Evolutionary conservation across 176 grass and related monocot species (phyloP), one percentile per base, ranked within the genome.

Genomic region (Carex littledalei): DNA sequence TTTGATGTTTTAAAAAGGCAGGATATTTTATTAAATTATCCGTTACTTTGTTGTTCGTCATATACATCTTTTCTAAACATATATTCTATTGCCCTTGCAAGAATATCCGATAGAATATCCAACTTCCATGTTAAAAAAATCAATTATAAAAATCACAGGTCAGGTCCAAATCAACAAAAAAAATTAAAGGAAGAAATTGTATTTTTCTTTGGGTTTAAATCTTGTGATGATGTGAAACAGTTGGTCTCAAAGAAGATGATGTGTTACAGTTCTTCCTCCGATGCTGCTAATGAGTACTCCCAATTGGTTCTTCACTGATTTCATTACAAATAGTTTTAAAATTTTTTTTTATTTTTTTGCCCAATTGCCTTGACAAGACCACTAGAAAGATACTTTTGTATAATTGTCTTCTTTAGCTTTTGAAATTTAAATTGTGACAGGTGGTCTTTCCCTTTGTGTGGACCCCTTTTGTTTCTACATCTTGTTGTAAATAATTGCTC

Each of bases 371-470:
- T 94, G 87, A 90, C 76, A 86, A 73, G 88, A 90, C 58, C 8
- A 67, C 45, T 88, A 83, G 79, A 83, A 69, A 89, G 88, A 86
- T 89, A 67, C 87, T 79, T 47, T 83, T 94, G 52, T 81, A 94
- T 91, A 82, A 86, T 89, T 87, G 76, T 87, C 57, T 85, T 84
- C 81, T 89, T 79, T 24, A 83, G 49, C 68, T 91, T 85, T 74
- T n/a, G n/a, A n/a, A n/a, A n/a, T n/a, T n/a, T 74, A 1, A 31
- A 62, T 78, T 22, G 41, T 0, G 18, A 74, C 43, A 24, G 18
- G n/a, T 13, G n/a, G 70, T 10, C 43, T 74, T 74, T 92, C 67
- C 80, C 58, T 87, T 88, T 77, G 87, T 77, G 87, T 84, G 83
- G 85, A 55, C 59, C 74, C 85, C 68, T 64, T 88, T 85, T 83